These are phyloP conservation scores for Jamesozyma hellenica DNA, from an alignment of 805 yeast species.

Conservation along the genomic window DNA sequence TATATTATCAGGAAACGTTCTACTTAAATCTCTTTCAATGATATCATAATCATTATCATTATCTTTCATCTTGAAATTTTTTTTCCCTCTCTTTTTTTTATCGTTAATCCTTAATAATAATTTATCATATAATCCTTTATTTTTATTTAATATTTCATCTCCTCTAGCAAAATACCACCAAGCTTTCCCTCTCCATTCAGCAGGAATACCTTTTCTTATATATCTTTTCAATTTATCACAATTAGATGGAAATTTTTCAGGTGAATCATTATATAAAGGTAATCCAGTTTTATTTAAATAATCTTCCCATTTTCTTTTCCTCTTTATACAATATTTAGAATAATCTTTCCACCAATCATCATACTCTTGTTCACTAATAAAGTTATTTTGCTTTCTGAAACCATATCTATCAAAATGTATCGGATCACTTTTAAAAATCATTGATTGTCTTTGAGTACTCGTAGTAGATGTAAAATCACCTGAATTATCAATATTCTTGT, in stretches of 20 bases:
- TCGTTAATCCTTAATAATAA: slow-evolving; percentile 47
- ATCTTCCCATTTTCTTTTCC: slow-evolving; percentile 68
- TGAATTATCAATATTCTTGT: too few species aligned
- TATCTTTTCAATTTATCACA: slow-evolving; percentile 70
- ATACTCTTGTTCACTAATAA: slow-evolving; percentile 46
- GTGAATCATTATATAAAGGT: slow-evolving; percentile 37
- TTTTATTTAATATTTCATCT: slow-evolving; percentile 53
- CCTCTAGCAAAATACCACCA: slow-evolving; percentile 95
- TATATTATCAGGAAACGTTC: slow-evolving; percentile 91
- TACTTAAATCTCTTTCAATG: slow-evolving; percentile 83
- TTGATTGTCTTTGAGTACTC: slow-evolving; percentile 5
- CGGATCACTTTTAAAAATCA: slow-evolving; percentile 4
- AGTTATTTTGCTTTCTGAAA: slow-evolving; percentile 60
- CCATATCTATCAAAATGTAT: slow-evolving; percentile 68
- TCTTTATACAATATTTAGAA: slow-evolving; percentile 45
- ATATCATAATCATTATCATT: slow-evolving; percentile 60
- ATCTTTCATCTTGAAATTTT: slow-evolving; percentile 4
- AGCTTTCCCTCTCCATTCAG: slow-evolving; percentile 94
- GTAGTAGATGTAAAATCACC: slow-evolving; percentile 2
- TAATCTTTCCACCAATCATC: slow-evolving; percentile 70
- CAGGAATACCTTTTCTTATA: slow-evolving; percentile 85
- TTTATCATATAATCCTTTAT: slow-evolving; percentile 66
- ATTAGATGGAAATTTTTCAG: slow-evolving; percentile 63
- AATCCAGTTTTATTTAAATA: slow-evolving; percentile 63
- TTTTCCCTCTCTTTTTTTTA: slow-evolving; percentile 22